These are phyloP conservation scores for Gleditsia sinensis DNA, from an alignment of 306 rosid genomes.

Conservation along the genomic window DNA sequence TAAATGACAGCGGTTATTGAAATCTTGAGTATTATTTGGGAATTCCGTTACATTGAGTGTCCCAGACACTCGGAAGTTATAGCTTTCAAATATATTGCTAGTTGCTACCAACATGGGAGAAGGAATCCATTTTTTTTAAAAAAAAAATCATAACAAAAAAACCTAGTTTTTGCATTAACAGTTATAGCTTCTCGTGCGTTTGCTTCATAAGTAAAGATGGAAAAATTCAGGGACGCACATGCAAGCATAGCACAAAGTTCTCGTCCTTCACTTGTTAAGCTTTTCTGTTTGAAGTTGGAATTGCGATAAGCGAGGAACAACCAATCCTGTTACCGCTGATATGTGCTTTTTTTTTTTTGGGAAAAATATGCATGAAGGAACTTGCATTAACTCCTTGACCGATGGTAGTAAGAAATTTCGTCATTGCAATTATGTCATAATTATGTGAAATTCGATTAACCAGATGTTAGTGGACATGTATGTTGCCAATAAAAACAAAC, in stretches of 20 bases:
- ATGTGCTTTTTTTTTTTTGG: neutral
- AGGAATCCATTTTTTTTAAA: constrained; percentile 1
- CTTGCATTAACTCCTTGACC: neutral
- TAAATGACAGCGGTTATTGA: constrained; percentile 3
- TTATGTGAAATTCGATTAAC: neutral
- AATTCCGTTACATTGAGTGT: constrained; percentile 9
- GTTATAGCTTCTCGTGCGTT: neutral
- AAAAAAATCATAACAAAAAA: neutral
- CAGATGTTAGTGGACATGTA: neutral
- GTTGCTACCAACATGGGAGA: neutral
- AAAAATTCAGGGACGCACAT: neutral
- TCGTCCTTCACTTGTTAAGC: neutral
- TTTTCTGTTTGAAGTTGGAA: neutral
- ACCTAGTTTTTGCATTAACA: neutral
- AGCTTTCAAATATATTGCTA: neutral
- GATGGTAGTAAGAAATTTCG: neutral
- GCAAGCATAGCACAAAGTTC: neutral
- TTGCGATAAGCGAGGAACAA: neutral
- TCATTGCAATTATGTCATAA: too few species aligned
- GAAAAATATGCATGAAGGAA: neutral
- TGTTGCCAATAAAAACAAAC: neutral
- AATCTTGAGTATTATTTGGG: constrained; percentile 20
- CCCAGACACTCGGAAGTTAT: constrained; percentile 7
- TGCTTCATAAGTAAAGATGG: too few species aligned
- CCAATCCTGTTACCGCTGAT: neutral